These are phyloP conservation scores for Venturia effusa DNA, from an alignment of 2,329 filamentous ascomycete species.

Conservation along the genomic window DNA sequence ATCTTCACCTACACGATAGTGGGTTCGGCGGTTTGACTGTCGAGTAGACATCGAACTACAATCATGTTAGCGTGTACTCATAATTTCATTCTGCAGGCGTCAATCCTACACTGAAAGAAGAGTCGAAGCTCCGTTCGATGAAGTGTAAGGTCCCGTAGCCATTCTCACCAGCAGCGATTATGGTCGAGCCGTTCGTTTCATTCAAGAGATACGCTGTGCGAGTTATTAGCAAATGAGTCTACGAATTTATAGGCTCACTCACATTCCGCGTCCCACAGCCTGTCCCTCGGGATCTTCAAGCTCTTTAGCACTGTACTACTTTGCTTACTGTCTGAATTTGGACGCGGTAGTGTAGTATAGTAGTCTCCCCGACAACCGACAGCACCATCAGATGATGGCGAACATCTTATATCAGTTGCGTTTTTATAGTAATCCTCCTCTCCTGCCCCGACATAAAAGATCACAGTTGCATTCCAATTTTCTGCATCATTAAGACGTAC, in stretches of 20 bases:
- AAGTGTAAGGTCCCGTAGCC: conserved; percentile 71
- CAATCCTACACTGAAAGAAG: conserved; percentile 55
- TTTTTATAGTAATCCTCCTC: conserved; percentile 34
- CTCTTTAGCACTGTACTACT: conserved; percentile 54
- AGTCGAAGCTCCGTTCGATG: conserved; percentile 84
- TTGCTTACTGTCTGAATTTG: conserved; percentile 53
- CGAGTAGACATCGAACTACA: not conserved
- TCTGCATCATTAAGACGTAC: conserved; percentile 56
- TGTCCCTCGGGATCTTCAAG: conserved; percentile 54
- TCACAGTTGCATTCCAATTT: conserved; percentile 61
- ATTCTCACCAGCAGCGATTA: conserved; percentile 62
- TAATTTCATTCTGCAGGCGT: not conserved
- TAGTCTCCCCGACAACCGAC: conserved; percentile 64
- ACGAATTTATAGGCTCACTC: conserved; percentile 21
- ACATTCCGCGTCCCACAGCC: conserved; percentile 75
- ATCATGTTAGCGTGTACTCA: not conserved
- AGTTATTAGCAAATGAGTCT: not conserved
- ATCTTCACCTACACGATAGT: not conserved
- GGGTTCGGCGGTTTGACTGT: not conserved
- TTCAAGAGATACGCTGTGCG: not conserved
- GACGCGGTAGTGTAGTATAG: conserved; percentile 56
- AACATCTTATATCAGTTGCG: not conserved
- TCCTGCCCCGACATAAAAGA: conserved; percentile 77
- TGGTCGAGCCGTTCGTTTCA: conserved; percentile 33
- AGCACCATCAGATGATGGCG: not conserved